phyloP scores from a whole-genome alignment of 2,329 filamentous ascomycete species.

The Myriosclerotinia scirpicola region DNA sequence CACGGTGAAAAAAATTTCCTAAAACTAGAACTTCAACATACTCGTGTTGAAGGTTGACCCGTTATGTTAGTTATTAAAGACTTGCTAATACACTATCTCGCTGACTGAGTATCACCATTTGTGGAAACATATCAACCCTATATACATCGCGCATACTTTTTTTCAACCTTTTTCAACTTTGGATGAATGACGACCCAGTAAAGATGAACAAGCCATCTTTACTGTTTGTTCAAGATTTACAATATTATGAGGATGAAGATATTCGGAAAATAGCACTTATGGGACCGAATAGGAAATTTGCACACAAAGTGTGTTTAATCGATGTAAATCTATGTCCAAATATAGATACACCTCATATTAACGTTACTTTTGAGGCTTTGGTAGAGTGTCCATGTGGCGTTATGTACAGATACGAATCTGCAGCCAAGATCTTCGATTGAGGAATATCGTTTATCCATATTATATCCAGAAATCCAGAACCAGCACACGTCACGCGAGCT shows the following conservation, averaged over 20 bases:
- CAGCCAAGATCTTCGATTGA: conserved; percentile 2
- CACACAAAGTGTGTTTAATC: neutral
- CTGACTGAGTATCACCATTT: neutral
- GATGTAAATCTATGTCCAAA: neutral
- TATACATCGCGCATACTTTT: conserved; percentile 59
- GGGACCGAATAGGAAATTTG: no score
- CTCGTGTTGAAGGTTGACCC: conserved; percentile 83
- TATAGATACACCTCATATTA: neutral
- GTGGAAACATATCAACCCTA: conserved; percentile 75
- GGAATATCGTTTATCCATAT: neutral
- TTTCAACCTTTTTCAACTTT: conserved; percentile 47
- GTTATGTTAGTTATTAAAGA: conserved; percentile 61
- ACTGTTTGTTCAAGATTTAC: conserved; percentile 44
- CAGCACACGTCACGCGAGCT: neutral
- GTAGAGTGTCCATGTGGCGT: neutral
- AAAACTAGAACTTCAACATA: conserved; percentile 59
- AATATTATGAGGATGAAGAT: conserved; percentile 32
- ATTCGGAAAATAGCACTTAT: conserved; percentile 22
- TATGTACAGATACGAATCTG: neutral
- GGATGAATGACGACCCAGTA: conserved; percentile 56
- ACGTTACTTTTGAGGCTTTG: neutral
- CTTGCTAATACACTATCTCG: neutral
- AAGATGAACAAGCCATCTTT: conserved; percentile 37
- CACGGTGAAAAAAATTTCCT: conserved; percentile 48
- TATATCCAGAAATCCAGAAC: neutral